Conservation (phyloP, 2,329 filamentous ascomycete genomes). For the Annulohypoxylon truncatum region DNA sequence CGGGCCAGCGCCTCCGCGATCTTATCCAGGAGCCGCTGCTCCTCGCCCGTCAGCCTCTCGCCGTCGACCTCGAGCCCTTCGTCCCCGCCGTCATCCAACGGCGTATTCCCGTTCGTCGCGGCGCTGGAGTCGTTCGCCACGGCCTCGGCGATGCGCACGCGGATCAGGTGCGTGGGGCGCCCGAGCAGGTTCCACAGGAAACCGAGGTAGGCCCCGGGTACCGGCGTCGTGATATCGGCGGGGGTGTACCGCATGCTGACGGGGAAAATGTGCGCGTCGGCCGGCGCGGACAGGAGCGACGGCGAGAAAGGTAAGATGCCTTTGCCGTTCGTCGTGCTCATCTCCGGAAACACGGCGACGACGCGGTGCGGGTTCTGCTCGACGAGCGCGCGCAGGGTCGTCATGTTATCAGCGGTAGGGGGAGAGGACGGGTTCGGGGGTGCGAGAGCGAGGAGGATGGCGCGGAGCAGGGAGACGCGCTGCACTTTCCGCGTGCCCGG, state of each 20-base stretch:
- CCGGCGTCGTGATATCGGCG: conserved; percentile 87
- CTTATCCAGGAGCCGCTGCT: conserved; percentile 78
- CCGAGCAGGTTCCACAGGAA: conserved; percentile 91
- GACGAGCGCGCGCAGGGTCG: conserved; percentile 72
- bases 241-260: conserved; percentile 91
- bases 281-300: conserved; percentile 74
- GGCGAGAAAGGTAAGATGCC: conserved; percentile 88
- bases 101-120: conserved; percentile 50
- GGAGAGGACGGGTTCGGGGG: conserved; percentile 60
- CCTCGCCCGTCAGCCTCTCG: conserved; percentile 60
- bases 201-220: conserved; percentile 76
- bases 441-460: conserved; percentile 78
- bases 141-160: conserved; percentile 87
- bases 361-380: conserved; percentile 76
- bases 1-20: conserved; percentile 89
- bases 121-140: conserved; percentile 65
- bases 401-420: conserved; percentile 61
- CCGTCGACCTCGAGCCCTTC: conserved; percentile 44
- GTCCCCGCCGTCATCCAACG: conserved; percentile 16
- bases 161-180: conserved; percentile 86
- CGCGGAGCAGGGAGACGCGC: conserved; percentile 79
- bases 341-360: conserved; percentile 92
- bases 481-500: conserved; percentile 79
- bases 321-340: conserved; percentile 91
- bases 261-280: conserved; percentile 83